A percentile compares a stretch with the other conserved stretches of the same genome.
phyloP scores from a whole-genome alignment of 306 rosid genomes.

The Hippophae gyantsensis region DNA sequence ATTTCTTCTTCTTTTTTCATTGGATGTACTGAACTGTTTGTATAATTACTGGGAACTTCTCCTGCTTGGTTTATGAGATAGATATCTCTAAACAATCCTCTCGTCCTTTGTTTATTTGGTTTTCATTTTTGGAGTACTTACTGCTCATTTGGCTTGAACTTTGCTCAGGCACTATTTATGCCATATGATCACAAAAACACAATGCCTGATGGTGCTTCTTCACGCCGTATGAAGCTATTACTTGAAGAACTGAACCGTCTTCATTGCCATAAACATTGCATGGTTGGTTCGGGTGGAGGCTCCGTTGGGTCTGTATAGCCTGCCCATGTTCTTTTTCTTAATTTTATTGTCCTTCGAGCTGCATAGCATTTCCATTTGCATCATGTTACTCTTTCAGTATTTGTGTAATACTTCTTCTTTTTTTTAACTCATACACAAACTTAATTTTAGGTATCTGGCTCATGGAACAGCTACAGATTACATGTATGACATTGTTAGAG shows the following conservation, averaged over 20 bases:
- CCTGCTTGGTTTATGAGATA: background rate
- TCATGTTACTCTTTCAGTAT: background rate
- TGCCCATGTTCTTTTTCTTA: background rate
- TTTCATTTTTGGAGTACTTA: background rate
- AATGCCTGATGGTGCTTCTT: constrained; percentile 60
- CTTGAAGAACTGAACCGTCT: constrained; percentile 72
- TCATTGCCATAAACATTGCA: constrained; percentile 72
- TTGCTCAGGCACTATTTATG: constrained; percentile 84
- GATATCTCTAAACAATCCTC: background rate
- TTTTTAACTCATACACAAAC: background rate
- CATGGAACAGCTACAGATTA: constrained; percentile 98
- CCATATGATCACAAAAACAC: constrained; percentile 95
- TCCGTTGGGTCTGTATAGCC: constrained; percentile 75
- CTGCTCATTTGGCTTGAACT: constrained; percentile 2
- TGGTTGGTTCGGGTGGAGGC: constrained; percentile 94
- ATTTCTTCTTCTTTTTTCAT: background rate
- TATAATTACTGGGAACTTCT: background rate
- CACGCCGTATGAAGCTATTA: constrained; percentile 64
- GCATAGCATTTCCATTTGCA: background rate
- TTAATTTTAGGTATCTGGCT: constrained; percentile 68
- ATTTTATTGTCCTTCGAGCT: background rate
- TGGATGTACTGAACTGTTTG: background rate
- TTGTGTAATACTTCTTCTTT: background rate
- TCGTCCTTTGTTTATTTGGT: background rate
- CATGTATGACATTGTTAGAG: constrained; percentile 74